Evolutionary conservation across 2,329 filamentous ascomycete genomes (phyloP).

Genomic region (Biscogniauxia mediterranea): DNA sequence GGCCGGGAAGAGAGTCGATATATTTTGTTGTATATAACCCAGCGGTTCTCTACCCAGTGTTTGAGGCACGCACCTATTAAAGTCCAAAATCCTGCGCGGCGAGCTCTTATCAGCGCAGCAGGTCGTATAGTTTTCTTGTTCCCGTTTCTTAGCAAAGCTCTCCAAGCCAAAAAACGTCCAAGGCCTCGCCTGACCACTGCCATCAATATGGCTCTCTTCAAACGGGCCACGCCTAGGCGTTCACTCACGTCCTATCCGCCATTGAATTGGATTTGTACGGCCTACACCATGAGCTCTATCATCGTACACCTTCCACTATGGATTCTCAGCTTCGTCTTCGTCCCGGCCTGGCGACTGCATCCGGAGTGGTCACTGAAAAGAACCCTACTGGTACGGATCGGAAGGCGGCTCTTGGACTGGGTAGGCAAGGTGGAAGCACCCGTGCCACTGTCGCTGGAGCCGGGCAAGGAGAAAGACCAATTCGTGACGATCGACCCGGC

Average conservation of each 20-base stretch:
- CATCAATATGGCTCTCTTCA: background rate
- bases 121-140: no score
- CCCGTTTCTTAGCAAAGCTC: no score
- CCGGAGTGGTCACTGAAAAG: slow-evolving; percentile 22
- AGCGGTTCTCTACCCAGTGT: no score
- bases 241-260: slow-evolving; percentile 18
- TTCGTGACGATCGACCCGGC: slow-evolving; percentile 20
- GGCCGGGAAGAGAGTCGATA: no score
- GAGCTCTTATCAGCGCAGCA: no score
- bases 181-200: background rate
- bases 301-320: slow-evolving; percentile 21
- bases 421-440: slow-evolving; percentile 11
- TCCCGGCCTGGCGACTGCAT: slow-evolving; percentile 14
- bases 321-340: slow-evolving; percentile 15
- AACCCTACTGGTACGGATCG: slow-evolving; percentile 12
- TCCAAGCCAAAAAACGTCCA: no score
- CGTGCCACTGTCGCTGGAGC: slow-evolving; percentile 16
- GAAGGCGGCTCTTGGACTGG: slow-evolving; percentile 6
- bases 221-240: slow-evolving; percentile 9
- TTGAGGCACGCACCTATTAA: no score
- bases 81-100: no score
- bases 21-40: no score
- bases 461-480: slow-evolving; percentile 20
- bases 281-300: slow-evolving; percentile 12
- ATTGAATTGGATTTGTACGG: slow-evolving; percentile 17